Conservation (phyloP, 2,329 filamentous ascomycete species). For the Metarhizium sp. region DNA sequence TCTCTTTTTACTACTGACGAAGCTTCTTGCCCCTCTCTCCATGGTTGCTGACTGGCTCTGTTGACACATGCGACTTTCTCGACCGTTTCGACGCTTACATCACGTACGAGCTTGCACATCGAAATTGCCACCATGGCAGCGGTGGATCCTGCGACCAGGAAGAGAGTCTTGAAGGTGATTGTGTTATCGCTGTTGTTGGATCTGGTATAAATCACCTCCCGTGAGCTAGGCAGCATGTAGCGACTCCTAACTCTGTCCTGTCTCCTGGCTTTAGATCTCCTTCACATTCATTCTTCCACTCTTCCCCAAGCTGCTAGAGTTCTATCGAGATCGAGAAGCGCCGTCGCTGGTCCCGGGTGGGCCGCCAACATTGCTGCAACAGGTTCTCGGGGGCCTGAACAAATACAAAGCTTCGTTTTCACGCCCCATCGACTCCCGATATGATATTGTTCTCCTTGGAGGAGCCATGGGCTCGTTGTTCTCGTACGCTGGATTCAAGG, state of each 20-base stretch:
- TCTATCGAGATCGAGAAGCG: slow-evolving; percentile 82
- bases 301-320: slow-evolving; percentile 89
- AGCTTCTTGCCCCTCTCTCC: background rate
- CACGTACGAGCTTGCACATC: background rate
- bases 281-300: slow-evolving; percentile 98
- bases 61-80: background rate
- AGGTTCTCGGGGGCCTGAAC: slow-evolving; percentile 75
- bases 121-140: slow-evolving; percentile 25
- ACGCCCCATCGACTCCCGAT: slow-evolving; percentile 86
- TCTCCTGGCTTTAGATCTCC: slow-evolving; percentile 56
- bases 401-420: slow-evolving; percentile 91
- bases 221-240: background rate
- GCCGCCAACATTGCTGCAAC: slow-evolving; percentile 61
- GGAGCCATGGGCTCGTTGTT: slow-evolving; percentile 92
- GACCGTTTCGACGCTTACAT: background rate
- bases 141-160: slow-evolving; percentile 51
- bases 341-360: slow-evolving; percentile 33
- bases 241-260: background rate
- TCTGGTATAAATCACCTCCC: slow-evolving; percentile 46
- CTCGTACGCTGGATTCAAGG: slow-evolving; percentile 34
- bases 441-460: slow-evolving; percentile 92
- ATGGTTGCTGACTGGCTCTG: background rate
- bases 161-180: slow-evolving; percentile 76
- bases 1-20: background rate
- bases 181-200: slow-evolving; percentile 86